Conservation (phyloP, 345 rosid species). For the Populus euphratica region DNA sequence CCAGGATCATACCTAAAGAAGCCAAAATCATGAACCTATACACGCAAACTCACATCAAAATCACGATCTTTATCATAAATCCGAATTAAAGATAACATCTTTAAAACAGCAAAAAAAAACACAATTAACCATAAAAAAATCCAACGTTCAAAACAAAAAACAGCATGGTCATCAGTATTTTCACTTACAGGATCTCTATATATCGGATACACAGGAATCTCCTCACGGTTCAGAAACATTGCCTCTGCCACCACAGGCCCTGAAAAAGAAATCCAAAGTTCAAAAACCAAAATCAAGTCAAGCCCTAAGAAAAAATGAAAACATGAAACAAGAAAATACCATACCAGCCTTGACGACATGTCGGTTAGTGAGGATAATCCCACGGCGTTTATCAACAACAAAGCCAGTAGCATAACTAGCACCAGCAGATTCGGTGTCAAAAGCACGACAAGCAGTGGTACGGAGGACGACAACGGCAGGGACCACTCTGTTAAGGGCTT, state of each 20-base stretch:
- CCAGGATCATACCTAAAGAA: conserved; percentile 82
- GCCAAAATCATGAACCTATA: conserved; percentile 97
- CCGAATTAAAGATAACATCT: no score
- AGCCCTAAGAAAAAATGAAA: no score
- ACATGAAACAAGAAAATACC: no score
- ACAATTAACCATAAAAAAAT: no score
- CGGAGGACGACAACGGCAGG: conserved; percentile 92
- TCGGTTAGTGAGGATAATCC: conserved; percentile 92
- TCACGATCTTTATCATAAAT: no score
- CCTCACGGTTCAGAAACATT: conserved; percentile 87
- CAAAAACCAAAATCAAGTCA: no score
- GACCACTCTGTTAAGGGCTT: conserved; percentile 67
- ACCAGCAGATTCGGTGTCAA: conserved; percentile 82
- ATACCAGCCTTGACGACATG: conserved; percentile 90
- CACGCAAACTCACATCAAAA: conserved; percentile 6
- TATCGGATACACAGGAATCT: conserved; percentile 74
- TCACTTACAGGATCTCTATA: conserved; percentile 76
- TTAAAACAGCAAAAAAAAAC: no score
- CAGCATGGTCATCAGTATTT: conserved; percentile 16
- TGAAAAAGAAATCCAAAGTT: conserved; percentile 17
- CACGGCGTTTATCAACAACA: conserved; percentile 82
- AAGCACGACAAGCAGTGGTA: conserved; percentile 84
- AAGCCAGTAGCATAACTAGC: conserved; percentile 94
- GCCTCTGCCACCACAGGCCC: conserved; percentile 99
- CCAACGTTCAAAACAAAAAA: neutral